Conservation (phyloP, 2,329 filamentous ascomycete genomes). For the Sporothrix sp. region DNA sequence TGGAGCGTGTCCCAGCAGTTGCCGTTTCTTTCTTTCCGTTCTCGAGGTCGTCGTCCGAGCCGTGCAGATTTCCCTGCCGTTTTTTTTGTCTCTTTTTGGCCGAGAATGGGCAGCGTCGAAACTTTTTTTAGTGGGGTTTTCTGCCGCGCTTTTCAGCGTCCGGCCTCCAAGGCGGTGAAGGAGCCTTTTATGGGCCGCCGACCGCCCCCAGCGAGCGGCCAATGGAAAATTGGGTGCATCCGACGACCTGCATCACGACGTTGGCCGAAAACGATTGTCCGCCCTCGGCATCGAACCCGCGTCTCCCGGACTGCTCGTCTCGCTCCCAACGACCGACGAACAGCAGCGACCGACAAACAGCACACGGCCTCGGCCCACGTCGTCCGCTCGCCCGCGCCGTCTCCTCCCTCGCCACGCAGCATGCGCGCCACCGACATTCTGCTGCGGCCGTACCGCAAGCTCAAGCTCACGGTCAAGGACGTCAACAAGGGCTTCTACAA, state of each 20-base stretch:
- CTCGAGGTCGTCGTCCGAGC: neutral
- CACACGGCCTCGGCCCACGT: neutral
- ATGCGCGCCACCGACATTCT: constrained; percentile 64
- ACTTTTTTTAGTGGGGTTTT: constrained; percentile 16
- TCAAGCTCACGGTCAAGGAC: constrained; percentile 83
- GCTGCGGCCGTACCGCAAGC: constrained; percentile 59
- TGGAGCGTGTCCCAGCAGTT: no score
- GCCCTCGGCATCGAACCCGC: neutral
- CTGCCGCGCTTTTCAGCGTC: constrained; percentile 11
- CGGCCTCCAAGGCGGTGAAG: constrained; percentile 15
- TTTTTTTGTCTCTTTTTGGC: constrained; percentile 1
- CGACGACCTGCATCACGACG: no score
- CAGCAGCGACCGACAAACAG: neutral
- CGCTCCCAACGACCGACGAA: no score
- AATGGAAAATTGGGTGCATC: neutral
- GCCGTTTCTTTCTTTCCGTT: no score
- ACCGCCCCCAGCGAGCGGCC: neutral
- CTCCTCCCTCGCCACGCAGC: constrained; percentile 20
- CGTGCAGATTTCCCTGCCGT: constrained; percentile 1
- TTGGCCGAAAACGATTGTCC: no score
- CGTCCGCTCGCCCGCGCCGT: no score
- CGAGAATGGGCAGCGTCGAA: neutral
- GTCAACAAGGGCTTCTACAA: constrained; percentile 95
- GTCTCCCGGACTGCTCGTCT: neutral
- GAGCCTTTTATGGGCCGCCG: neutral